Conservation (phyloP, 164 flowering plant genomes). For the Vitis labrusca region DNA sequence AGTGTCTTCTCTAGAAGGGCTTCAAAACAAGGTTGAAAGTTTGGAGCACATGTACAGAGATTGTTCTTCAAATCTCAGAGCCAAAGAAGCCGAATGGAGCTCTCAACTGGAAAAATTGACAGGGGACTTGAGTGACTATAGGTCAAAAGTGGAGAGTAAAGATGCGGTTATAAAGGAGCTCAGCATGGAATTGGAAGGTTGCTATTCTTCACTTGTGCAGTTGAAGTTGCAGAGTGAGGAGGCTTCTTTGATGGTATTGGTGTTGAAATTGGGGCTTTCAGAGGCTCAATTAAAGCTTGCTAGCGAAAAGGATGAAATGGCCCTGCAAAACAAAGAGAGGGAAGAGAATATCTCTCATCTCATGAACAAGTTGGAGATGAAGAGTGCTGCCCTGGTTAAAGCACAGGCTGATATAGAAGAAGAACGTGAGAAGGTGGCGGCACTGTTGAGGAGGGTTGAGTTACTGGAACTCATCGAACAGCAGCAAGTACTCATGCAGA, state of each 20-base stretch:
- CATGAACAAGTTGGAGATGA: constrained; percentile 38
- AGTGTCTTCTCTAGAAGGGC: constrained; percentile 26
- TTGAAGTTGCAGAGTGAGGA: constrained; percentile 54
- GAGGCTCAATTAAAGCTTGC: constrained; percentile 33
- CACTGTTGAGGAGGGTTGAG: constrained; percentile 19
- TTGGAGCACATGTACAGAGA: constrained; percentile 32
- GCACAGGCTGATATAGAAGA: constrained; percentile 29
- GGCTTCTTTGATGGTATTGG: constrained; percentile 35
- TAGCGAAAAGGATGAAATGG: constrained; percentile 16
- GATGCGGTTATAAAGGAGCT: constrained; percentile 20
- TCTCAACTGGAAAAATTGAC: constrained; percentile 26
- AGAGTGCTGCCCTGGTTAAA: constrained; percentile 25
- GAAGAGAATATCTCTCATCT: constrained; percentile 22
- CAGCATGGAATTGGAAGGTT: constrained; percentile 35
- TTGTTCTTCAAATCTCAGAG: constrained; percentile 22
- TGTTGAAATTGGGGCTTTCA: constrained; percentile 32
- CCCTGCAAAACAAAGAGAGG: constrained; percentile 19
- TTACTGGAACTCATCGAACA: constrained; percentile 17
- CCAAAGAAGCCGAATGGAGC: constrained; percentile 42
- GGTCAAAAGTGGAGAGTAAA: constrained; percentile 20
- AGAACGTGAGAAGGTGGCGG: constrained; percentile 27
- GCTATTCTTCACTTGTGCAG: constrained; percentile 28
- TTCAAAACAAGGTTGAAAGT: constrained; percentile 30
- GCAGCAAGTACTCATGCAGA: constrained; percentile 24
- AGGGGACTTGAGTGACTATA: constrained; percentile 17